Conservation (phyloP, 208 protist genomes). For the Wallacemonas sp. region DNA sequence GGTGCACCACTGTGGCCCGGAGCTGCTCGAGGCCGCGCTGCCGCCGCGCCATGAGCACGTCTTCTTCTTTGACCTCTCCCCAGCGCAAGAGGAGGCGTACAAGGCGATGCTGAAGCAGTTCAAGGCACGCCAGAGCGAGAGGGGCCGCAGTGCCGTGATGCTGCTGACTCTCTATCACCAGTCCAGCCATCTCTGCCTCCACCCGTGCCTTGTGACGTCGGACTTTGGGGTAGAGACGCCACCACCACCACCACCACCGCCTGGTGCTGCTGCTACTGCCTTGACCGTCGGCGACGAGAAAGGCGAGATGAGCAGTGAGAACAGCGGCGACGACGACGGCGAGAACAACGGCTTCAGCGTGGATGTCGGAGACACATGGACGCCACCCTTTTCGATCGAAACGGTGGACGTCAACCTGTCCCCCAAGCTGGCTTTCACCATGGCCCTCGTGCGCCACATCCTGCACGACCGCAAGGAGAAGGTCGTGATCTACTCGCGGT, state of each 20-base stretch:
- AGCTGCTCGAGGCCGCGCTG: slow-evolving; percentile 68
- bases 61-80: slow-evolving; percentile 66
- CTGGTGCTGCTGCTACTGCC: neutral
- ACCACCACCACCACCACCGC: neutral
- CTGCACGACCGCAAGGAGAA: slow-evolving; percentile 46
- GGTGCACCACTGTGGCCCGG: slow-evolving; percentile 75
- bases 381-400: slow-evolving; percentile 1
- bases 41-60: slow-evolving; percentile 68
- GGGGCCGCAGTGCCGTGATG: slow-evolving; percentile 22
- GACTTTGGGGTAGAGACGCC: slow-evolving; percentile 15
- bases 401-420: slow-evolving; percentile 41
- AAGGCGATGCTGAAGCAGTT: slow-evolving; percentile 40
- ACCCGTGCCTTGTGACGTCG: slow-evolving; percentile 34
- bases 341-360: slow-evolving; percentile 28
- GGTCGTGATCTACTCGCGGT: slow-evolving; percentile 83
- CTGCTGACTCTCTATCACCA: slow-evolving; percentile 59
- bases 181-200: slow-evolving; percentile 74
- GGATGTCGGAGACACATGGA: neutral
- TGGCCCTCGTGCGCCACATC: slow-evolving; percentile 64
- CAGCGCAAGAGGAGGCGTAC: slow-evolving; percentile 74
- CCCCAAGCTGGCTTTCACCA: slow-evolving; percentile 64
- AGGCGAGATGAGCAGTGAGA: neutral
- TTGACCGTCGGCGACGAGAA: neutral
- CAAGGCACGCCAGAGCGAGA: slow-evolving; percentile 3
- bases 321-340: neutral